Percentiles rank a stretch among this genome's conserved stretches.
Conservation (phyloP, 768 basidiomycete species). For the Amanita fuliginea region DNA sequence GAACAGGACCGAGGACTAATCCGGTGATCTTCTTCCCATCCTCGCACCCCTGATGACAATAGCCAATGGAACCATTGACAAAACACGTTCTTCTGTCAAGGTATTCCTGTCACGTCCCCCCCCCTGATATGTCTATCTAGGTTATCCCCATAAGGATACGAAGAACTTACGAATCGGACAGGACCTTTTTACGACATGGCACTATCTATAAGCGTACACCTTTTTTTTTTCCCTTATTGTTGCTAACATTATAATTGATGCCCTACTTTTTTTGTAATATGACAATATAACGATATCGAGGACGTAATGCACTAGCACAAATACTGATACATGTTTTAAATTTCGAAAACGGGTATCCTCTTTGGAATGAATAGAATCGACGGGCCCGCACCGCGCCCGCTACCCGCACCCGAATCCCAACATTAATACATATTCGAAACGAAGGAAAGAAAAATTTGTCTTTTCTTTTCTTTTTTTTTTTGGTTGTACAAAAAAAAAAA, state of each 20-base stretch:
- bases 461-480: no score
- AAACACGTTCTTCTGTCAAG: neutral
- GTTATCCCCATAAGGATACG: neutral
- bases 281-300: neutral
- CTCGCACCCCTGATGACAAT: neutral
- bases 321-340: slow-evolving; percentile 6
- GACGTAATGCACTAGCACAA: neutral
- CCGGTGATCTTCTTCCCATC: neutral
- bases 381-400: neutral
- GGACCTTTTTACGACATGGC: neutral
- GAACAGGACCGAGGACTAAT: slow-evolving; percentile 2
- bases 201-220: neutral
- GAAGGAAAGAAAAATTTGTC: no score
- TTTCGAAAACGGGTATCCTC: neutral
- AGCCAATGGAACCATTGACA: no score
- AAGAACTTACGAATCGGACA: neutral
- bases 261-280: neutral
- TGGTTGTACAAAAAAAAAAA: neutral
- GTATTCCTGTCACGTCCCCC: neutral
- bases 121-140: slow-evolving; percentile 4
- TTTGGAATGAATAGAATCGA: neutral
- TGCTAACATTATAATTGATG: neutral
- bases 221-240: neutral
- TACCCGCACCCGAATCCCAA: no score
- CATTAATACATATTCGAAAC: no score